These are phyloP conservation scores for Hemileccinum impolitum DNA, from an alignment of 768 basidiomycete genomes.

Conservation along the genomic window DNA sequence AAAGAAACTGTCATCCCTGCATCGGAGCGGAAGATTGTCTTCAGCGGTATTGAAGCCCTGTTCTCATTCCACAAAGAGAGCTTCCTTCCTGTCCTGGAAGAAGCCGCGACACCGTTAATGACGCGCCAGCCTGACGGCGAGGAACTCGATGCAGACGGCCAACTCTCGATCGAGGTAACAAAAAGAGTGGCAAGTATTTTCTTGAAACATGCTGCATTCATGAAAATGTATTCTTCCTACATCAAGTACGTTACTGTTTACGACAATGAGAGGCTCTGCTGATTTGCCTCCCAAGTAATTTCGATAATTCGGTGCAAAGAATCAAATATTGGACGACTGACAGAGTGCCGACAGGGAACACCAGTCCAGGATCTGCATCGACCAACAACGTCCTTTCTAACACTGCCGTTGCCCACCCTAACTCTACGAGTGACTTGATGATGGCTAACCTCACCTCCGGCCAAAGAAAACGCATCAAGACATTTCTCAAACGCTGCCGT, in stretches of 20 bases:
- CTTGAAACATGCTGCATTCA: constrained; percentile 91
- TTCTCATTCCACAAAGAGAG: constrained; percentile 91
- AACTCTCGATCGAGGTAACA: constrained; percentile 69
- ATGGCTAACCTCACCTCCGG: constrained; percentile 64
- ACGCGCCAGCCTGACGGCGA: constrained; percentile 41
- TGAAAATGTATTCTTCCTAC: constrained; percentile 98
- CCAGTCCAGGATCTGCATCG: constrained; percentile 47
- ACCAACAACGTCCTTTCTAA: constrained; percentile 56
- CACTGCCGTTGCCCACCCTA: constrained; percentile 49
- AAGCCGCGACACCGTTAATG: constrained; percentile 69
- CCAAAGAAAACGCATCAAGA: constrained; percentile 85
- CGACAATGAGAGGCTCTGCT: constrained; percentile 9
- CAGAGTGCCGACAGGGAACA: constrained; percentile 37
- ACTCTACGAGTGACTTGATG: constrained; percentile 38
- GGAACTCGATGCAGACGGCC: constrained; percentile 65
- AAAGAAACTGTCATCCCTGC: constrained; percentile 86
- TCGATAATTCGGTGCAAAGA: constrained; percentile 87
- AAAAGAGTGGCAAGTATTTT: constrained; percentile 86
- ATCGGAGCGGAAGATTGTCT: constrained; percentile 86
- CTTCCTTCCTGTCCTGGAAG: constrained; percentile 88
- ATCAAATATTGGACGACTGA: constrained; percentile 83
- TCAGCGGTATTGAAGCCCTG: constrained; percentile 84
- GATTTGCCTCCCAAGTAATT: constrained; percentile 57
- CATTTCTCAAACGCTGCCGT: constrained; percentile 87
- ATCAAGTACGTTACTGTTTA: constrained; percentile 70